Conservation (phyloP, 768 basidiomycete genomes). For the Leccinum uliginosum region DNA sequence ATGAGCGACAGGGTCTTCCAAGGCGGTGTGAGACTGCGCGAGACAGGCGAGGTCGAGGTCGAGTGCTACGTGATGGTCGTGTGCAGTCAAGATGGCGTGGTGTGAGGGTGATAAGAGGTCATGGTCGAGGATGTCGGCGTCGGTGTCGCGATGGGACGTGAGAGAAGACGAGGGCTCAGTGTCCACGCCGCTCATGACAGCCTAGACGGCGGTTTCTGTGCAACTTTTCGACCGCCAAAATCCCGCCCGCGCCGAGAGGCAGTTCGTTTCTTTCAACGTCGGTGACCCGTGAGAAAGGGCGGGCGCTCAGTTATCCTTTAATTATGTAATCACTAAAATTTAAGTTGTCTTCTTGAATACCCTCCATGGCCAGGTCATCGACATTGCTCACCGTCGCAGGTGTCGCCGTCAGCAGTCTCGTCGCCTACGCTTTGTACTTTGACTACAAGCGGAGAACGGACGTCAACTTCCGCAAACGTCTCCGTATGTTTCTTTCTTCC, state of each 20-base stretch:
- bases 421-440: conserved; percentile 89
- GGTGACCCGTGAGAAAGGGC: conserved; percentile 19
- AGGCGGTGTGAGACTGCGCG: conserved; percentile 22
- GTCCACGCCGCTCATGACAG: conserved; percentile 42
- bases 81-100: conserved; percentile 24
- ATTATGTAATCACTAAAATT: conserved; percentile 21
- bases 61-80: conserved; percentile 31
- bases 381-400: conserved; percentile 39
- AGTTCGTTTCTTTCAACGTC: conserved; percentile 24
- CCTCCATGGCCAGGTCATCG: conserved; percentile 30
- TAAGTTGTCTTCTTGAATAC: neutral
- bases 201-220: conserved; percentile 19
- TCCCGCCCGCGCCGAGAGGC: conserved; percentile 15
- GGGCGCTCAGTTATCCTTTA: conserved; percentile 7
- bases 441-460: conserved; percentile 94
- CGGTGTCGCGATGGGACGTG: conserved; percentile 27
- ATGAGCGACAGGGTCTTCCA: conserved; percentile 25
- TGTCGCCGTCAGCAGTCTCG: conserved; percentile 47
- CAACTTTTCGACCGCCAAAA: conserved; percentile 18
- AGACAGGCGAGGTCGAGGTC: conserved; percentile 27
- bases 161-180: conserved; percentile 30
- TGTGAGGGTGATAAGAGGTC: conserved; percentile 31
- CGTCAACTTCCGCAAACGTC: conserved; percentile 77
- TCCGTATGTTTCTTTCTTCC: conserved; percentile 53
- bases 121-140: conserved; percentile 31